Evolutionary conservation across 495 filamentous ascomycete species (phyloP).

Genomic region (Talaromyces nanjingensis): DNA sequence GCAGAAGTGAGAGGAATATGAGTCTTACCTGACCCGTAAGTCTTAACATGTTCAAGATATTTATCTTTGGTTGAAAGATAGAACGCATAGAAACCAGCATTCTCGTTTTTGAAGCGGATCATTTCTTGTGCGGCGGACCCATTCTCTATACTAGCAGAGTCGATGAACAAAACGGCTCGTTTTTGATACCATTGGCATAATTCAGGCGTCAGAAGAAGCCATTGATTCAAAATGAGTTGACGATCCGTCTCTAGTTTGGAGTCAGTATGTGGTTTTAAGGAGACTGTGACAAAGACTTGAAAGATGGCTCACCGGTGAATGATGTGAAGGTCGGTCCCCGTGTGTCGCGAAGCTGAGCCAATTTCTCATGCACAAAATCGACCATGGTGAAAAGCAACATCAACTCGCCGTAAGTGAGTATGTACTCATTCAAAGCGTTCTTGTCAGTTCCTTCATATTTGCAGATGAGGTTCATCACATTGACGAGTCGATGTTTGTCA

Average conservation of each 20-base stretch:
- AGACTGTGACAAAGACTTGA: not conserved
- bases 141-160: not conserved
- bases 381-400: not conserved
- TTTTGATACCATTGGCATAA: not conserved
- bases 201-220: not conserved
- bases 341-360: not conserved
- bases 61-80: not conserved
- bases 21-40: not conserved
- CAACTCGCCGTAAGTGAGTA: not conserved
- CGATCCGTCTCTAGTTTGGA: not conserved
- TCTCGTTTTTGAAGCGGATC: not conserved
- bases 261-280: not conserved
- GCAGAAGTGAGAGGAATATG: not conserved
- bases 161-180: not conserved
- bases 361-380: conserved; percentile 4
- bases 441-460: not conserved
- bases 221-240: not conserved
- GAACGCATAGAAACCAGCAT: conserved; percentile 3
- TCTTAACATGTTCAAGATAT: not conserved
- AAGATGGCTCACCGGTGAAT: not conserved
- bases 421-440: not conserved
- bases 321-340: not conserved
- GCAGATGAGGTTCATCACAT: not conserved
- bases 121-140: not conserved
- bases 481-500: not conserved